Evolutionary conservation across 169 alveolate species (phyloP).

Genomic region (Cystoisospora suis): DNA sequence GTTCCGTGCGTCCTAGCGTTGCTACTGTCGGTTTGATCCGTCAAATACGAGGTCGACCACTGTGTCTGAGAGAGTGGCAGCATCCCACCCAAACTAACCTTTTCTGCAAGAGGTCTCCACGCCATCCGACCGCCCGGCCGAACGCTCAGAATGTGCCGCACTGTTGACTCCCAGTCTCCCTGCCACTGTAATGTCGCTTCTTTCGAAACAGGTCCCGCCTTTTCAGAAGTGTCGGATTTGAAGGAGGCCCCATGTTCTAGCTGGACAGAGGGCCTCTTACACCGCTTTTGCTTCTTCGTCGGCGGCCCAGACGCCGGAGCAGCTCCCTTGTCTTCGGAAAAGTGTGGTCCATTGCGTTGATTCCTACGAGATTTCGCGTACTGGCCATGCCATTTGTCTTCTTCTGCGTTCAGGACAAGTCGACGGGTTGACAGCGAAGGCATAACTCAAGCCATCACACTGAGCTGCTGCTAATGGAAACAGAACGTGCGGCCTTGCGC

Average conservation of each 20-base stretch:
- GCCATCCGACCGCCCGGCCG: neutral
- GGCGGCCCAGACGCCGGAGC: neutral
- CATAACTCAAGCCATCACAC: too few relatives aligned
- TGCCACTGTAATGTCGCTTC: neutral
- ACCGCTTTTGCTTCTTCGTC: neutral
- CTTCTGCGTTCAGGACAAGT: too few relatives aligned
- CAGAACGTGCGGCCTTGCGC: too few relatives aligned
- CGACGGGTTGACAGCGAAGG: too few relatives aligned
- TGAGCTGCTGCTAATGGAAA: too few relatives aligned
- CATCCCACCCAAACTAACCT: neutral
- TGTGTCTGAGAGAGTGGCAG: neutral
- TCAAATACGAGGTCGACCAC: neutral
- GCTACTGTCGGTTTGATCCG: neutral
- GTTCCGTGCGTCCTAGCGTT: neutral
- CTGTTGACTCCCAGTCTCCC: conserved; percentile 23
- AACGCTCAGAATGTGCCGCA: neutral
- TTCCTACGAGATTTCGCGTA: neutral
- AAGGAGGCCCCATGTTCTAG: neutral
- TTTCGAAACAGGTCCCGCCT: neutral
- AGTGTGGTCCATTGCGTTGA: too few relatives aligned
- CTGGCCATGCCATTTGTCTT: conserved; percentile 28
- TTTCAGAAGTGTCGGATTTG: neutral
- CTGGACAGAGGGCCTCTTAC: neutral
- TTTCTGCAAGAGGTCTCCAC: neutral
- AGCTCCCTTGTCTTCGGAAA: too few relatives aligned